These are phyloP conservation scores for Tuctoria greenei DNA, from an alignment of 176 grass and related monocot species.

Conservation along the genomic window DNA sequence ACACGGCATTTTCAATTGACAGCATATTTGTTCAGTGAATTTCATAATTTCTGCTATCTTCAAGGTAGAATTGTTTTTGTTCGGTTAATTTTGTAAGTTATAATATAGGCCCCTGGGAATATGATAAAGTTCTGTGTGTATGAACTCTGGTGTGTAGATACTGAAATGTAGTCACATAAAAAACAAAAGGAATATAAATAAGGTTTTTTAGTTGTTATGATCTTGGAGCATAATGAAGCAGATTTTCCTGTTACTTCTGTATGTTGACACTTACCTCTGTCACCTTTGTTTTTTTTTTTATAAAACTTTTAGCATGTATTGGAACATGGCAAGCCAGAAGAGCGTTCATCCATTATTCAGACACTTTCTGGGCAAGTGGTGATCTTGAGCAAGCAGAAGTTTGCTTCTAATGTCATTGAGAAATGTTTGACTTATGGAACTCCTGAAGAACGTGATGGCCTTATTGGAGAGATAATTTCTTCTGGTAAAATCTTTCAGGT, in stretches of 20 bases:
- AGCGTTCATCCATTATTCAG: conserved; percentile 59
- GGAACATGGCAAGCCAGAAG: conserved; percentile 65
- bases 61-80: background rate
- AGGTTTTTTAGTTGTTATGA: background rate
- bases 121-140: background rate
- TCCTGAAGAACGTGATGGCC: conserved; percentile 58
- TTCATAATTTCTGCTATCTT: background rate
- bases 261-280: background rate
- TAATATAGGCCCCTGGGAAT: background rate
- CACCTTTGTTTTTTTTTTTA: background rate
- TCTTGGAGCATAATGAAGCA: background rate
- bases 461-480: conserved; percentile 73
- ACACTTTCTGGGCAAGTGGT: conserved; percentile 65
- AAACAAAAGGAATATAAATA: background rate
- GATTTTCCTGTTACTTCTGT: background rate
- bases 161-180: background rate
- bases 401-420: conserved; percentile 82
- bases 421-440: conserved; percentile 63
- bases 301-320: conserved; percentile 55
- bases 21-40: background rate
- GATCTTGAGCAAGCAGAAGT: conserved; percentile 77
- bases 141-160: background rate
- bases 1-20: background rate
- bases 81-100: background rate
- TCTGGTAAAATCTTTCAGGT: conserved; percentile 59